Conservation (phyloP, 1,284 basidiomycete genomes). For the Tilletiopsis washingtonensis region DNA sequence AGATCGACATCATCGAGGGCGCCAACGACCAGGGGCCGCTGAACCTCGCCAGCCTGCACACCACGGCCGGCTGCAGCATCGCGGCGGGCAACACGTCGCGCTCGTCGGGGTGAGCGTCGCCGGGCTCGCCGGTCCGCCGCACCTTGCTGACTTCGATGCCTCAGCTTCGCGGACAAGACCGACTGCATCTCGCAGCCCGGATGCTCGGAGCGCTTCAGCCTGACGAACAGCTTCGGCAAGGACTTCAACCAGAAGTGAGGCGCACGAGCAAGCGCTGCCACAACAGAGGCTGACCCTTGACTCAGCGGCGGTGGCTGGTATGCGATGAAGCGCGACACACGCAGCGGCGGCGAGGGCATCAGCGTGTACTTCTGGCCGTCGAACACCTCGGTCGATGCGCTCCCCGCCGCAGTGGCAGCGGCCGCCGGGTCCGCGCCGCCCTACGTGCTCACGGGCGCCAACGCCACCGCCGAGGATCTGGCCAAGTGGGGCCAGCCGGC, state of each 20-base stretch:
- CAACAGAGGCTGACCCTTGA: slow-evolving; percentile 24
- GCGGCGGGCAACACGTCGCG: slow-evolving; percentile 1
- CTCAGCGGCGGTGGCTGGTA: slow-evolving; percentile 33
- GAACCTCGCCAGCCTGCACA: slow-evolving; percentile 35
- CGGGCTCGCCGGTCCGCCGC: too few relatives aligned
- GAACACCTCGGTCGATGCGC: slow-evolving; percentile 16
- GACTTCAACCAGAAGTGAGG: slow-evolving; percentile 32
- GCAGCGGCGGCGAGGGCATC: slow-evolving; percentile 29
- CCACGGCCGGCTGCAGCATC: slow-evolving; percentile 18
- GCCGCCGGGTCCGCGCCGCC: slow-evolving; percentile 5
- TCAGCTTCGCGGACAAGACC: slow-evolving; percentile 2
- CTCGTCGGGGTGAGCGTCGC: slow-evolving; percentile 4
- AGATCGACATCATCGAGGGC: slow-evolving; percentile 43
- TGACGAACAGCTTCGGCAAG: slow-evolving; percentile 17
- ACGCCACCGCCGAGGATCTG: background rate
- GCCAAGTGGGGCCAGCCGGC: slow-evolving; percentile 28
- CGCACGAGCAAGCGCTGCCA: slow-evolving; percentile 24
- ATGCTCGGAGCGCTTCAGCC: slow-evolving; percentile 20
- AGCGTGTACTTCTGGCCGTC: slow-evolving; percentile 38
- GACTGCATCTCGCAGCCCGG: slow-evolving; percentile 33
- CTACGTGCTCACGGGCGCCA: slow-evolving; percentile 3
- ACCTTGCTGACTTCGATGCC: too few relatives aligned
- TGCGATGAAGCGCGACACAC: slow-evolving; percentile 39
- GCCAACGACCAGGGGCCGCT: slow-evolving; percentile 33
- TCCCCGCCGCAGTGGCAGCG: background rate